Base-by-base conservation (phyloP, 176 grass and related monocot species). In the Stipa capillata region DNA sequence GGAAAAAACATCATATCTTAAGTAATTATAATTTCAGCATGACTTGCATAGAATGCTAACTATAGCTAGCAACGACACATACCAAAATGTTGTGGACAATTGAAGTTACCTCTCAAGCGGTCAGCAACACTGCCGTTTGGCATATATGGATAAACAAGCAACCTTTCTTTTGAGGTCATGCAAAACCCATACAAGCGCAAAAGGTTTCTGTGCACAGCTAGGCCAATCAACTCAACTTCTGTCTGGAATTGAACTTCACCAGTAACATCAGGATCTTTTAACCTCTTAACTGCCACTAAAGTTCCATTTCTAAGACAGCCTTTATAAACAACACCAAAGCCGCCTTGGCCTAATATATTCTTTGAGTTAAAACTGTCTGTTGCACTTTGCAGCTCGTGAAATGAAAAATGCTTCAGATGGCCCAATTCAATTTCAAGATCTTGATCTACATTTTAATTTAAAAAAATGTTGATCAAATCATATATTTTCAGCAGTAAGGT, bases 131-230 rank as follows among this genome's bases (percentile, higher is more conserved):
- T 98, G 35, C 96, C 96, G 85, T 98, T 98, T 54, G 80, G 57
- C 96, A 98, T 98, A 83, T 89, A 98, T 9, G 96, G 96, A 88
- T 98, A 98, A 72, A 98, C 87, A 42, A 98, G 90, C 49, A 98
- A 77, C 45, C 92, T 87, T 81, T 98, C 96, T 58, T 94, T 88
- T 3, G 85, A 74, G 36, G 87, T 91, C 92, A 98, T 93, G 83
- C 96, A 98, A 91, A 98, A 95, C n/a, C 96, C 96, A 84, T 90
- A 94, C 54, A 94, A 67, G 5, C 88, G 85, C 81, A 98, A 80
- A 76, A 98, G 82, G 72, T 98, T 98, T 69, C 90, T 93, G 80
- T 94, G 96, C 81, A 98, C 83, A 83, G 96, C 96, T 58, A 98
- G 81, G 78, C 96, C 96, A 74, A 98, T 98, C 86, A 98, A 87